These are phyloP conservation scores for Jacaranda copaia DNA, from an alignment of 257 asterid genomes.

Conservation along the genomic window DNA sequence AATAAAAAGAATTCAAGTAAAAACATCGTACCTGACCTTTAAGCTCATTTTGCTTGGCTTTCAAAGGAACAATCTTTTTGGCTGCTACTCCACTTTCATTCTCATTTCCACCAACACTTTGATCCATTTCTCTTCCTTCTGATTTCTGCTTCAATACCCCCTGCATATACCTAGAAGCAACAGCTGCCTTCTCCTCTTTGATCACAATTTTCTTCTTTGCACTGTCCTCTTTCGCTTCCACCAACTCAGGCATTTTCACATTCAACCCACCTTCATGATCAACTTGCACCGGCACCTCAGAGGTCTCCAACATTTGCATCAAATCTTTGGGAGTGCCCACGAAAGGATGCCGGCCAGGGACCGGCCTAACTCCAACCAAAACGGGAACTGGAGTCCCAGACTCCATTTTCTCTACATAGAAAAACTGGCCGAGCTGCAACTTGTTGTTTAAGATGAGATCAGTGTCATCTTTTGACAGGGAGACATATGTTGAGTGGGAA, in stretches of 20 bases:
- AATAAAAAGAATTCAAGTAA: background rate
- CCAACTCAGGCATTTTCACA: conserved; percentile 19
- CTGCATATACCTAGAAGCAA: conserved; percentile 84
- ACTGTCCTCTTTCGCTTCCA: conserved; percentile 46
- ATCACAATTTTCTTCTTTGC: conserved; percentile 64
- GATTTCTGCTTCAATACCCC: conserved; percentile 60
- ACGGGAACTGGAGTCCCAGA: conserved; percentile 75
- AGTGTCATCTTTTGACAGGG: conserved; percentile 66
- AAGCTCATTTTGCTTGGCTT: conserved; percentile 55
- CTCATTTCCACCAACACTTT: conserved; percentile 36
- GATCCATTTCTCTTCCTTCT: conserved; percentile 50
- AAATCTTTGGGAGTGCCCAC: conserved; percentile 84
- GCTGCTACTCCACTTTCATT: conserved; percentile 44
- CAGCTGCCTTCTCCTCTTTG: conserved; percentile 78
- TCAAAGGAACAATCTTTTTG: conserved; percentile 45
- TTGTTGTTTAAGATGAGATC: conserved; percentile 82
- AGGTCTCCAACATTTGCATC: conserved; percentile 73
- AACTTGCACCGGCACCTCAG: conserved; percentile 45
- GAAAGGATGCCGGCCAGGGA: conserved; percentile 83
- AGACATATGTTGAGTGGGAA: conserved; percentile 83
- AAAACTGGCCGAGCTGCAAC: conserved; percentile 78
- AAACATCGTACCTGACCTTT: conserved; percentile 68
- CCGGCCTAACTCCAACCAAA: conserved; percentile 72
- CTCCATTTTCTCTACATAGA: conserved; percentile 81
- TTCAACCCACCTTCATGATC: conserved; percentile 38